Conservation (phyloP, 1,284 basidiomycete genomes). For the Mycena citricolor region DNA sequence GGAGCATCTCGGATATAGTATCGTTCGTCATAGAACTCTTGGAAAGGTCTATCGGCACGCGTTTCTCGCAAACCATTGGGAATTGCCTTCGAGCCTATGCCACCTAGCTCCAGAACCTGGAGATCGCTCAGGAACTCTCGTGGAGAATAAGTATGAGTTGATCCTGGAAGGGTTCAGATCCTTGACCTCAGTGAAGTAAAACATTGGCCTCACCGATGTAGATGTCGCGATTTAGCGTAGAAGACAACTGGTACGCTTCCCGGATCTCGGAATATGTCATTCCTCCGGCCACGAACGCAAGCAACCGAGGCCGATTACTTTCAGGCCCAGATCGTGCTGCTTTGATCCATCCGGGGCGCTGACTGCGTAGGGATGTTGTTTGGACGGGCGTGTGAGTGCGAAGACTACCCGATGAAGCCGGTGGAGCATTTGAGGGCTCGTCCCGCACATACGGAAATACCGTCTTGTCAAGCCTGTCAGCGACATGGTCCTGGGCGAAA, state of each 20-base stretch:
- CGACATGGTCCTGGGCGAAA: slow-evolving; percentile 72
- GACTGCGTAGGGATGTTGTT: slow-evolving; percentile 78
- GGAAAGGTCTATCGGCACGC: slow-evolving; percentile 53
- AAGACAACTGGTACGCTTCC: slow-evolving; percentile 81
- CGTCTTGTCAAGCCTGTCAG: slow-evolving; percentile 73
- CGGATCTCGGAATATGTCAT: slow-evolving; percentile 96
- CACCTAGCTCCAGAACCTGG: slow-evolving; percentile 79
- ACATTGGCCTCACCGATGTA: slow-evolving; percentile 73
- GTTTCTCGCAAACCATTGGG: slow-evolving; percentile 73
- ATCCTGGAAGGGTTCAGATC: slow-evolving; percentile 53
- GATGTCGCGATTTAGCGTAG: slow-evolving; percentile 80
- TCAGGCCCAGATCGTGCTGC: slow-evolving; percentile 49
- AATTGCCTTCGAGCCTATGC: slow-evolving; percentile 66
- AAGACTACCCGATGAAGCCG: slow-evolving; percentile 40
- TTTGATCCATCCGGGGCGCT: slow-evolving; percentile 84
- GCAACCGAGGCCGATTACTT: slow-evolving; percentile 69
- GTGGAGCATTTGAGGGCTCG: slow-evolving; percentile 58
- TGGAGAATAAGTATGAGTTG: slow-evolving; percentile 87
- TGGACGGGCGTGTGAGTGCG: slow-evolving; percentile 48
- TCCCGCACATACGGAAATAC: slow-evolving; percentile 94
- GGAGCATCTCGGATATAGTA: slow-evolving; percentile 69
- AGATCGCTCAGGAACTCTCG: slow-evolving; percentile 84
- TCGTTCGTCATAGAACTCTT: slow-evolving; percentile 76
- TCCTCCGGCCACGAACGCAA: slow-evolving; percentile 94
- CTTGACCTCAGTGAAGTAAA: slow-evolving; percentile 1